A percentile compares a stretch with the other conserved stretches of the same genome.
phyloP scores from a whole-genome alignment of 2,329 filamentous ascomycete genomes.

The Colletotrichum sp. region DNA sequence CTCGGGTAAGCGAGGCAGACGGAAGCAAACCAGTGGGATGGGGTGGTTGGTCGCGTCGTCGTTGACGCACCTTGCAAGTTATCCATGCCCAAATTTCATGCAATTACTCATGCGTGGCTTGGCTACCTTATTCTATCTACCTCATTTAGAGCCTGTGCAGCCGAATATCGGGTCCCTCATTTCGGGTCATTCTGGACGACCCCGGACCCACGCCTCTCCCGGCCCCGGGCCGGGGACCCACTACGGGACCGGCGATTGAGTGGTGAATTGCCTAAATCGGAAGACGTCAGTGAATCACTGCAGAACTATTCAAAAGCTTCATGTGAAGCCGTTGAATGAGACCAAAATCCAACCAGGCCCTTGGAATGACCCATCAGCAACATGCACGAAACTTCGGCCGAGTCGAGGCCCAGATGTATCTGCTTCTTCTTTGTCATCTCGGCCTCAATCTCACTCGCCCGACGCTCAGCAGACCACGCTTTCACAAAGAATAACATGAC shows the following conservation, averaged over 20 bases:
- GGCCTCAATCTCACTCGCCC: background rate
- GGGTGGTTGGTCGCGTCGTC: background rate
- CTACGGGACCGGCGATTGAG: background rate
- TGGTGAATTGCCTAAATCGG: background rate
- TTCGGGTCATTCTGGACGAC: background rate
- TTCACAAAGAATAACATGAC: background rate
- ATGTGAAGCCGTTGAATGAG: background rate
- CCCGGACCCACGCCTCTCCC: background rate
- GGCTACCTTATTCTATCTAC: background rate
- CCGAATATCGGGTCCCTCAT: background rate
- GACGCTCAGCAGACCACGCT: background rate
- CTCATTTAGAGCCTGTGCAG: background rate
- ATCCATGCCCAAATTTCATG: background rate
- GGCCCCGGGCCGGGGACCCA: background rate
- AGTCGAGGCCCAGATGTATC: background rate
- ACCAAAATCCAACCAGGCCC: background rate
- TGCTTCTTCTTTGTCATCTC: background rate
- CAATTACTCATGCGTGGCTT: background rate
- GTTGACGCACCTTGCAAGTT: background rate
- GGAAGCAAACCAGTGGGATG: background rate
- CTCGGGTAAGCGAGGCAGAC: background rate
- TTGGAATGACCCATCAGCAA: background rate
- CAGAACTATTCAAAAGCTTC: background rate
- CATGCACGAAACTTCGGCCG: background rate
- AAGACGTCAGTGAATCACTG: background rate